Evolutionary conservation across 2,329 filamentous ascomycete genomes (phyloP), one percentile per base, ranked within the genome.

Genomic region (Fusarium stilboides): DNA sequence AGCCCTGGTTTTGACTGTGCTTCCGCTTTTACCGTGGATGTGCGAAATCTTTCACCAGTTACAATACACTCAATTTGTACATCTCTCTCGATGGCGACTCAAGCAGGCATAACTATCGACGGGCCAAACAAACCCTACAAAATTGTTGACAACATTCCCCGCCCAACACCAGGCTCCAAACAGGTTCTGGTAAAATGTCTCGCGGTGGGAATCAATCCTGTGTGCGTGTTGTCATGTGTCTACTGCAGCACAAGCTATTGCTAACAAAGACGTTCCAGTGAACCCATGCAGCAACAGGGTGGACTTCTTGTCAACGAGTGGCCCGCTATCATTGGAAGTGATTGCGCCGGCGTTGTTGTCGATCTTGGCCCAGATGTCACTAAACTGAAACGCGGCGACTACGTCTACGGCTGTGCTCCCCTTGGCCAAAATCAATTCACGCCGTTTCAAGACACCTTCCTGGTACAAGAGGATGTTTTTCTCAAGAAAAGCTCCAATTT

Each of bases 241-340:
- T 19, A 6, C 6, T 7, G 28, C 0, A 22, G 4, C 2, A 12
- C 6, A 17, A 28, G 2, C 12, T 20, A 3, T 3, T 6, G 8
- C 47, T 64, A 19, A 69, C 19, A 10, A 4, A 6, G 8, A 10
- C 15, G 6, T 6, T n/a, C 28, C 26, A 78, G 73, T 4, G 80
- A 82, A 12, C 61, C 65, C 0, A 70, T 80, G 43, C 80, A 81
- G 71, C 77, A 77, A 40, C 62, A 73, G 5, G 74, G 72, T 0
- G 80, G 80, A 12, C 37, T 77, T 0, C 69, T 82, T 5, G 62
- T 81, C 12, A 68, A 52, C 1, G 65, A 71, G 8, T 80, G 75
- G 73, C 80, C 80, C 1, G 78, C 78, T 3, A 74, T 82, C 15
- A 66, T 81, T 1, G 80, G 80, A 15, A 80, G 78, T 44, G 80